Evolutionary conservation across 495 filamentous ascomycete species (phyloP).

Genomic region (Friedmanniomyces endolithicus): DNA sequence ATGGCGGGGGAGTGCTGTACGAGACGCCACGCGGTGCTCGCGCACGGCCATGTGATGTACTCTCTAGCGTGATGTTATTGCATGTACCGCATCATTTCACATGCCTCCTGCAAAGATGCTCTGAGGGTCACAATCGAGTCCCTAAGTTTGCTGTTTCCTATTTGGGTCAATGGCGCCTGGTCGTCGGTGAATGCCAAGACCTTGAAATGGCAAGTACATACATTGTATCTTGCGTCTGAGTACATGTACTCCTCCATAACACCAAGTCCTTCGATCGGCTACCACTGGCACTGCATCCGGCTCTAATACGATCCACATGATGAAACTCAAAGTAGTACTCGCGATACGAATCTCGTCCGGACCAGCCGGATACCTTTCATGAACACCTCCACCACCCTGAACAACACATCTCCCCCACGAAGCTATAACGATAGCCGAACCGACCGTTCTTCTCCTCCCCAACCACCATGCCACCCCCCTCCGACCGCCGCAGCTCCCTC

Average conservation of each 20-base stretch:
- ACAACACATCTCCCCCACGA: too few relatives aligned
- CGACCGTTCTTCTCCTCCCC: not conserved
- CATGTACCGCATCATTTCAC: too few relatives aligned
- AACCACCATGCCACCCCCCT: not conserved
- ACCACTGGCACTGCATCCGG: too few relatives aligned
- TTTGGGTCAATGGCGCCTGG: not conserved
- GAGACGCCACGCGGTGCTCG: not conserved
- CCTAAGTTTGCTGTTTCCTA: not conserved
- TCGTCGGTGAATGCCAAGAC: not conserved
- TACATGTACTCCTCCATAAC: not conserved
- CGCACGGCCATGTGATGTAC: too few relatives aligned
- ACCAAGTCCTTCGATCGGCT: not conserved
- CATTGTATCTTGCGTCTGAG: too few relatives aligned
- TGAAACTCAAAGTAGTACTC: not conserved
- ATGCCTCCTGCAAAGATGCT: too few relatives aligned
- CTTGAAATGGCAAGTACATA: not conserved
- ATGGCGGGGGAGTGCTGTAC: not conserved
- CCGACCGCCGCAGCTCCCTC: not conserved
- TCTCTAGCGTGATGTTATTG: too few relatives aligned
- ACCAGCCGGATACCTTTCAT: not conserved
- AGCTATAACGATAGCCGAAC: not conserved
- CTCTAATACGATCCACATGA: not conserved
- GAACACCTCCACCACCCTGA: not conserved
- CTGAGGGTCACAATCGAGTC: too few relatives aligned
- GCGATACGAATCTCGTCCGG: not conserved